Percentiles rank a stretch among this genome's conserved stretches.
Evolutionary conservation across 2,329 filamentous ascomycete species (phyloP).

Genomic region (Phyllosticta paracitricarpa): DNA sequence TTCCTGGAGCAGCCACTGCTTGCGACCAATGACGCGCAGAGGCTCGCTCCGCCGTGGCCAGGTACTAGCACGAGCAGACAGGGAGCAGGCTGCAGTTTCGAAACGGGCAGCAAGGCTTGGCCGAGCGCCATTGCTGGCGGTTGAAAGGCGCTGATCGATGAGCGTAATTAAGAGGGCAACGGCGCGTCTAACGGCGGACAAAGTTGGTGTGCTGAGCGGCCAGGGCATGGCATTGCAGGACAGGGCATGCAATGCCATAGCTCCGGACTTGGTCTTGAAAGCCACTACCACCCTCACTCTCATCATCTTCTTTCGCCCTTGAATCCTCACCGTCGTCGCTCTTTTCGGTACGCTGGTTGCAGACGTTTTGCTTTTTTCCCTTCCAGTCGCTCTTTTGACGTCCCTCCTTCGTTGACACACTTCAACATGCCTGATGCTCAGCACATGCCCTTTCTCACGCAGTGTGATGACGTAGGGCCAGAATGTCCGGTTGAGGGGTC

Average conservation of each 20-base stretch:
- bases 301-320: background rate
- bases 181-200: background rate
- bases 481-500: constrained; percentile 37
- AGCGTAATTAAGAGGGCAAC: background rate
- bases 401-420: background rate
- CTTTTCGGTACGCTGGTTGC: background rate
- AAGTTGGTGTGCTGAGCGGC: background rate
- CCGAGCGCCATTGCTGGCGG: background rate
- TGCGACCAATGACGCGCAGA: background rate
- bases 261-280: background rate
- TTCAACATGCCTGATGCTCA: background rate
- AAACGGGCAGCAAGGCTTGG: background rate
- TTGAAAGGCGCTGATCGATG: background rate
- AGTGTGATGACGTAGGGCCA: background rate
- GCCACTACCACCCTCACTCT: background rate
- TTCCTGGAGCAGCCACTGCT: background rate
- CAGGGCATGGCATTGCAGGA: background rate
- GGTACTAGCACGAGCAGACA: background rate
- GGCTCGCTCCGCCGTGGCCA: background rate
- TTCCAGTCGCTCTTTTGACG: background rate
- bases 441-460: background rate
- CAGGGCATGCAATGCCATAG: background rate
- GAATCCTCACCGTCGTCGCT: background rate
- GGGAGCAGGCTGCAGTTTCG: background rate
- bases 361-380: background rate